Evolutionary conservation across 768 basidiomycete species (phyloP).

Genomic region (Clavaria fumosa): DNA sequence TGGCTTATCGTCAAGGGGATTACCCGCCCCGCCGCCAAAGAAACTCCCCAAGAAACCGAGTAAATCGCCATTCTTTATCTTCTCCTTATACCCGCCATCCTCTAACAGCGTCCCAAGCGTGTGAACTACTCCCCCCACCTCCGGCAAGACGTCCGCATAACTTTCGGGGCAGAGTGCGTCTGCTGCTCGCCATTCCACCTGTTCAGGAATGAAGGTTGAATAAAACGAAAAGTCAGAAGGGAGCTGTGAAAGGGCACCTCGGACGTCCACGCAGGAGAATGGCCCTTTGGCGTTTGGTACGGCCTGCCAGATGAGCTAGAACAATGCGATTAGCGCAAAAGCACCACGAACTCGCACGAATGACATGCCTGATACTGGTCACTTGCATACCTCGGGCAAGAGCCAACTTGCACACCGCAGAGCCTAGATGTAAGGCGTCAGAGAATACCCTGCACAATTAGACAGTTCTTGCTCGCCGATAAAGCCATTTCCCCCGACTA

Average conservation of each 20-base stretch:
- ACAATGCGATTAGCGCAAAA: background rate
- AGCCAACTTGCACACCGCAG: conserved; percentile 83
- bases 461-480: conserved; percentile 38
- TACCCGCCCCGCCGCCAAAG: conserved; percentile 25
- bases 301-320: conserved; percentile 74
- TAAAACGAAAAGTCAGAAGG: conserved; percentile 4
- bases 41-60: conserved; percentile 35
- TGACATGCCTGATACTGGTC: conserved; percentile 68
- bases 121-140: conserved; percentile 72
- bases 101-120: conserved; percentile 87
- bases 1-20: conserved; percentile 43
- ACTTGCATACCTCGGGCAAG: conserved; percentile 75
- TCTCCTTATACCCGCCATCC: conserved; percentile 63
- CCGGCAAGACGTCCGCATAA: conserved; percentile 53
- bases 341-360: background rate
- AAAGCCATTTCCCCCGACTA: conserved; percentile 97
- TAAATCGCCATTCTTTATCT: conserved; percentile 44
- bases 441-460: background rate
- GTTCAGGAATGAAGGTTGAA: conserved; percentile 12
- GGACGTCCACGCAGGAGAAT: conserved; percentile 72
- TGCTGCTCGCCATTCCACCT: conserved; percentile 83
- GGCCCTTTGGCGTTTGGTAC: conserved; percentile 79
- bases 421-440: conserved; percentile 29
- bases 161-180: conserved; percentile 66
- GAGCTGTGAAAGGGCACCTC: conserved; percentile 38